Base-by-base conservation (phyloP, 495 filamentous ascomycete species). In the Neurospora sp. region DNA sequence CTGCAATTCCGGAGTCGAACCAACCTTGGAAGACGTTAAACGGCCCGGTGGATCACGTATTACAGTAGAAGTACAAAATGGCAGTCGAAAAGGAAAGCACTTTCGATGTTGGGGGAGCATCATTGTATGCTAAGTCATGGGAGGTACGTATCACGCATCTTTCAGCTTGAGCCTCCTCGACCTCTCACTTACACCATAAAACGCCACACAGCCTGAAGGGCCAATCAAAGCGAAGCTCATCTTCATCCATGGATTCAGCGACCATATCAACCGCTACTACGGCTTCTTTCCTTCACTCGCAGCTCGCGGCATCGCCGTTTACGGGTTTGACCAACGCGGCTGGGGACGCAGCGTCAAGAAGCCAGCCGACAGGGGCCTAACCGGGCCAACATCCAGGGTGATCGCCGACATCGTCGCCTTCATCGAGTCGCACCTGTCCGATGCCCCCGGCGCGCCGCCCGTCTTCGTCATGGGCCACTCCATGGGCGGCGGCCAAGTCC, bases 391-490 rank as follows among this genome's bases (percentile, higher is more conserved):
- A 4, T 17, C 82, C 17, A 87, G 83, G 69, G 92, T 97, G 48
- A 84, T 96, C 38, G 84, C 88, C 39, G 94, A 97, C 83, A 90
- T 97, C 74, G 90, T 88, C 39, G 88, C 89, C 36, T 89, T 97
- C 79, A 84, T 94, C 70, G 76, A 84, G 24, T 75, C 82, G 34
- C 80, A 85, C 71, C 78, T 86, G 13, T 80, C 74, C 6, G 45
- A 72, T 8, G 13, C 48, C 38, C 62, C 73, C 4, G 59, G 71
- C 15, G 69, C 74, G 76, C 77, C 74, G 66, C 93, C 94, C 0
- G 79, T 95, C 24, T 97, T 97, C 82, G 86, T 97, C n/a, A 88
- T 93, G 80, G 94, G 94, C 70, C 94, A 97, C 82, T 93, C 90
- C 17, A 86, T 88, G 86, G 94, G 94, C 79, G 94, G 94, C 66